Percentiles rank a stretch among this genome's conserved stretches.
phyloP scores from a whole-genome alignment of 805 yeast genomes.

The Diddensiella transvaalensis region DNA sequence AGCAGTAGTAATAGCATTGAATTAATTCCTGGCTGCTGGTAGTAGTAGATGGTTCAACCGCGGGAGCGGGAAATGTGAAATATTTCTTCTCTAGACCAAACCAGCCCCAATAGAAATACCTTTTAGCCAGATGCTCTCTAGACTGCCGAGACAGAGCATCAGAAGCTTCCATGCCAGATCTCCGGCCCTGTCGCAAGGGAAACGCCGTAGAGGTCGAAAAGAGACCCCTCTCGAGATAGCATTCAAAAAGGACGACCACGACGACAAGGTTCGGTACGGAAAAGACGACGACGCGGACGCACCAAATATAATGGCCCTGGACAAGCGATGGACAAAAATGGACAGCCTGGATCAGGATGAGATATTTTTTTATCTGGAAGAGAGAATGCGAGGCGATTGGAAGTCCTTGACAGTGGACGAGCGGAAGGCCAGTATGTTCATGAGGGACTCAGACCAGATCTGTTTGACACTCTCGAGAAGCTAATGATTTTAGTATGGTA shows the following conservation, averaged over 20 bases:
- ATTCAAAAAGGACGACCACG: constrained; percentile 20
- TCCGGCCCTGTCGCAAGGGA: background rate
- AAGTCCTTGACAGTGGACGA: constrained; percentile 29
- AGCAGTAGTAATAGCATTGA: too few species aligned
- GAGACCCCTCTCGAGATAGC: constrained; percentile 15
- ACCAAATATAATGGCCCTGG: constrained; percentile 30
- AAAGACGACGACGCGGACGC: constrained; percentile 24
- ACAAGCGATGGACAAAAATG: constrained; percentile 33
- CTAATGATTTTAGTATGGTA: constrained; percentile 25
- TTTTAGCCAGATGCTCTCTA: background rate
- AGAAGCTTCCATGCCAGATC: background rate
- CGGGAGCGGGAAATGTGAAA: background rate
- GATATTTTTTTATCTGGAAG: constrained; percentile 35
- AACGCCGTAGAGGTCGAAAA: background rate
- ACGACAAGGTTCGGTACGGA: constrained; percentile 25
- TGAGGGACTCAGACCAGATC: too few species aligned
- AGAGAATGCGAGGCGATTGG: constrained; percentile 36
- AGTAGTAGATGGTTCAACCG: too few species aligned
- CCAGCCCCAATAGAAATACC: background rate
- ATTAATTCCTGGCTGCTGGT: background rate
- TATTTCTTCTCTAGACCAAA: background rate
- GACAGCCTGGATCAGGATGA: constrained; percentile 37
- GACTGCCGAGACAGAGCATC: background rate
- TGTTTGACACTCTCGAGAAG: too few species aligned
- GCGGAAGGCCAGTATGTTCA: constrained; percentile 32